phyloP scores from a whole-genome alignment of 2,329 filamentous ascomycete genomes.

The Akanthomyces uredinophilus region DNA sequence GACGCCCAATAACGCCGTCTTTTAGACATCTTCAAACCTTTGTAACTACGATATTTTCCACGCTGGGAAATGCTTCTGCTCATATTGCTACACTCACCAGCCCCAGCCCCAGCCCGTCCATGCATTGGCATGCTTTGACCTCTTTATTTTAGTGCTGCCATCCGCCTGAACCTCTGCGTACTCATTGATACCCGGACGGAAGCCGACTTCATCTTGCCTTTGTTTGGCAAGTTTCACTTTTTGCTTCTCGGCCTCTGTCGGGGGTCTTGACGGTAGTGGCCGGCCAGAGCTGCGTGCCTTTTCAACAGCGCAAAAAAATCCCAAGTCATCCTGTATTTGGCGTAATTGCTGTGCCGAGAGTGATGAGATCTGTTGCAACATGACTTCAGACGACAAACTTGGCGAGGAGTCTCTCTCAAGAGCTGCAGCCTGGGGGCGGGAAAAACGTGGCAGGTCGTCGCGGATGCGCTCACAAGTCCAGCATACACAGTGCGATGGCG shows the following conservation, averaged over 20 bases:
- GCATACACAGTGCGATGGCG: neutral
- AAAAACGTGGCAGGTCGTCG: neutral
- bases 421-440: neutral
- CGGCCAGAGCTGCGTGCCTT: neutral
- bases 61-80: neutral
- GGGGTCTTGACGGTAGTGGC: neutral
- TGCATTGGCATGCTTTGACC: neutral
- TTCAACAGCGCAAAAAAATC: neutral
- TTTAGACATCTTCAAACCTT: too few relatives aligned
- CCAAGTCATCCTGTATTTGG: conserved; percentile 4
- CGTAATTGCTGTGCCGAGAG: neutral
- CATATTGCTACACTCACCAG: neutral
- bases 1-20: too few relatives aligned
- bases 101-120: neutral
- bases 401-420: neutral
- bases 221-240: neutral
- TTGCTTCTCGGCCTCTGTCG: neutral
- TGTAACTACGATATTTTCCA: too few relatives aligned
- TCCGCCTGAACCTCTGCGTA: conserved; percentile 1
- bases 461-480: conserved; percentile 3
- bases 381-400: neutral
- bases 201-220: neutral
- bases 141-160: neutral
- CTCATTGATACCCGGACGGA: neutral
- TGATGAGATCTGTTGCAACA: neutral